Evolutionary conservation across 2,329 filamentous ascomycete species (phyloP).

Genomic region (Paramyrothecium sp.): DNA sequence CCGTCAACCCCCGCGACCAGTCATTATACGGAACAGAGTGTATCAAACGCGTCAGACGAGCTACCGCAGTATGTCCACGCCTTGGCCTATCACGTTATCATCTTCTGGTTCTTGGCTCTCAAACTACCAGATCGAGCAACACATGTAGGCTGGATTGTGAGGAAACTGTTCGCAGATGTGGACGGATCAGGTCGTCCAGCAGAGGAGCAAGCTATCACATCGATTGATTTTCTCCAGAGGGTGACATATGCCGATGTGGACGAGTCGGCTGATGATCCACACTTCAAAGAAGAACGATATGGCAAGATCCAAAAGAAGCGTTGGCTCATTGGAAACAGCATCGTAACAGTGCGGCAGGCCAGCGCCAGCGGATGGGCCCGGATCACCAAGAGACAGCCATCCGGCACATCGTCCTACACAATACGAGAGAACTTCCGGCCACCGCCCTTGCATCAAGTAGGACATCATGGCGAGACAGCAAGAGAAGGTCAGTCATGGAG

Average conservation of each 20-base stretch:
- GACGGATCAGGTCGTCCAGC: conserved; percentile 67
- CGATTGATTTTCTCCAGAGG: conserved; percentile 91
- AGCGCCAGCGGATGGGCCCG: conserved; percentile 65
- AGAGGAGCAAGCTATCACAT: conserved; percentile 91
- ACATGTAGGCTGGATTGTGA: conserved; percentile 87
- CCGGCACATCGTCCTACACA: conserved; percentile 60
- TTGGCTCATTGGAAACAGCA: conserved; percentile 72
- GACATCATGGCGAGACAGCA: conserved; percentile 44
- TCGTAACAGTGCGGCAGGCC: conserved; percentile 73
- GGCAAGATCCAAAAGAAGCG: conserved; percentile 65
- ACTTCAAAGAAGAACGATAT: conserved; percentile 64
- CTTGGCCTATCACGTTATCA: conserved; percentile 90
- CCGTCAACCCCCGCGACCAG: conserved; percentile 25
- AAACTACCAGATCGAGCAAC: conserved; percentile 80
- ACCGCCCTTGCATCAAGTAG: conserved; percentile 55
- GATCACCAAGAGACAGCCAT: conserved; percentile 69
- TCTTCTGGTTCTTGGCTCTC: conserved; percentile 93
- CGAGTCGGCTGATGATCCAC: conserved; percentile 65
- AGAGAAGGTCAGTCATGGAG: conserved; percentile 52
- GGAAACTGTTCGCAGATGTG: conserved; percentile 77
- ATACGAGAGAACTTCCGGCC: conserved; percentile 60
- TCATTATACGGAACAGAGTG: conserved; percentile 19
- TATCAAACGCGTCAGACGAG: conserved; percentile 56
- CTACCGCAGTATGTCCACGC: conserved; percentile 92
- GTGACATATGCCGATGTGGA: conserved; percentile 83